A percentile compares a stretch with the other conserved stretches of the same genome.
Conservation (phyloP, 1,284 basidiomycete species). For the Ustilago loliicola region DNA sequence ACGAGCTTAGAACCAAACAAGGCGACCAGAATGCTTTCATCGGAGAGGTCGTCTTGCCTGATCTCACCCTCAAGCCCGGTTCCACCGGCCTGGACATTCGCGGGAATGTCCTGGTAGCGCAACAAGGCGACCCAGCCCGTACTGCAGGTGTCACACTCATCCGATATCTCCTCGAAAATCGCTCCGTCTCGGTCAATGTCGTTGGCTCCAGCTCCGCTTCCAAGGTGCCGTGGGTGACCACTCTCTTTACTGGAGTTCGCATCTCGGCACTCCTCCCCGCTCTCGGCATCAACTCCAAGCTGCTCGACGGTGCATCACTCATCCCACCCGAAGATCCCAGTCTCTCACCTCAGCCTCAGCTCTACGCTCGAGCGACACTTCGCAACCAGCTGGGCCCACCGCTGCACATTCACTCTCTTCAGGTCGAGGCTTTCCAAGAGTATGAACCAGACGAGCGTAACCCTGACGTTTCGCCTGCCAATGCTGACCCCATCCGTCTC, state of each 20-base stretch:
- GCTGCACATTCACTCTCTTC: constrained; percentile 42
- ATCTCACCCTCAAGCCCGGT: constrained; percentile 36
- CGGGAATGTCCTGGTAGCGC: constrained; percentile 29
- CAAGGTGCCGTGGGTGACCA: constrained; percentile 46
- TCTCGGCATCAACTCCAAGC: constrained; percentile 42
- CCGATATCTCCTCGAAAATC: constrained; percentile 53
- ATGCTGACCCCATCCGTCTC: constrained; percentile 20
- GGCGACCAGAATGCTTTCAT: constrained; percentile 32
- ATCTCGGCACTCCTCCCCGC: constrained; percentile 51
- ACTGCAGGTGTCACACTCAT: constrained; percentile 39
- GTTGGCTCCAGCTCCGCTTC: constrained; percentile 39
- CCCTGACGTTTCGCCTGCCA: background rate
- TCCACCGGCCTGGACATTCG: constrained; percentile 9
- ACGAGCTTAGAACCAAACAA: constrained; percentile 26
- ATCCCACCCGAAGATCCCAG: constrained; percentile 21
- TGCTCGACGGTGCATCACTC: constrained; percentile 60
- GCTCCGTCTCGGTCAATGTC: constrained; percentile 34
- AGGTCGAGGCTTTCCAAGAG: constrained; percentile 38
- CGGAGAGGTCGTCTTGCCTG: constrained; percentile 33
- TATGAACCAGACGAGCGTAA: constrained; percentile 1
- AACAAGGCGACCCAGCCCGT: constrained; percentile 16
- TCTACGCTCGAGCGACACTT: constrained; percentile 55
- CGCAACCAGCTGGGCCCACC: constrained; percentile 55
- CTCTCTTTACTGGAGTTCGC: constrained; percentile 29
- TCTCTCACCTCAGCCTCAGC: constrained; percentile 19